Evolutionary conservation across 2,329 filamentous ascomycete species (phyloP), one percentile per base, ranked within the genome.

Genomic region (Curvularia hawaiiensis): DNA sequence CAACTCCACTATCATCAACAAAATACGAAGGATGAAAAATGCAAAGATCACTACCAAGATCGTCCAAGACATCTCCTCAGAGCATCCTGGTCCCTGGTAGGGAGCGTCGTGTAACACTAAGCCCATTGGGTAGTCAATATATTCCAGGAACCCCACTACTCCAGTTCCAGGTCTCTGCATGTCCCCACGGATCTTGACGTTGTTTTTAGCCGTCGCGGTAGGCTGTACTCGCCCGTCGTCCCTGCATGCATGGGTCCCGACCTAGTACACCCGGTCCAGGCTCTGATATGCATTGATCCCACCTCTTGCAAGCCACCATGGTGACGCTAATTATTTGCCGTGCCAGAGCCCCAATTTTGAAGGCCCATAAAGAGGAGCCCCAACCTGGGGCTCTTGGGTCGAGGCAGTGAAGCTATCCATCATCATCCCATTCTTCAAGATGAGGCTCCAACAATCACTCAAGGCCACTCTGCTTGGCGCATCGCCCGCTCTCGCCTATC

Each of bases 361-460:
- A 33, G 10, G 7, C 2, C 11, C 26, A 35, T 47, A 47, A 47
- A 35, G 45, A 33, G 9, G 20, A 39, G 46, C 20, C 11, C 14
- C 30, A 43, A 41, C 30, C 47, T 35, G 28, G 46, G 22, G 33
- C 41, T 47, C 46, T 10, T 9, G 16, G 18, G 38, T 18, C 20
- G 22, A 38, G 22, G n/a, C 38, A 10, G 44, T 14, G 22, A 33
- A 54, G 51, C 26, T 38, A 48, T 35, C 40, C 26, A 22, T 39
- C 43, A 30, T 43, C 35, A 51, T 30, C 31, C 9, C 9, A 26
- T 26, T 39, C 22, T 50, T 31, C 54, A 63, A 57, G 40, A 69
- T 68, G 67, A 69, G 58, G 54, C 54, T 65, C 50, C 46, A 63
- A 40, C 57, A 63, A 38, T 18, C 52, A 1, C 33, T 61, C 12